Conservation (phyloP, 306 rosid species). For the Gastrolobium bilobum region DNA sequence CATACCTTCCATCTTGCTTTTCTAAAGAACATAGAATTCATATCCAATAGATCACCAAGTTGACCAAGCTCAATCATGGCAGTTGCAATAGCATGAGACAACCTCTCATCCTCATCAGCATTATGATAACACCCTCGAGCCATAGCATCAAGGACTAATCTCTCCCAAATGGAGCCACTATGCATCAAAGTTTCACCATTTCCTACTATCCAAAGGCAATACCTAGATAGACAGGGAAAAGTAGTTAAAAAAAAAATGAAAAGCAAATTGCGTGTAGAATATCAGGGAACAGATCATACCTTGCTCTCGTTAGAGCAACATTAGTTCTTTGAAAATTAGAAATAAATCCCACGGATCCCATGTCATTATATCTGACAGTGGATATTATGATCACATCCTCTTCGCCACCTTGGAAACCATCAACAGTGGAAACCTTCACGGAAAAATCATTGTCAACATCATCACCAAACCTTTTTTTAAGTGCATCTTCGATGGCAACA, state of each 20-base stretch:
- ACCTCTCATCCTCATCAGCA: conserved; percentile 60
- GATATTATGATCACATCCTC: conserved; percentile 66
- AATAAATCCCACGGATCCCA: conserved; percentile 63
- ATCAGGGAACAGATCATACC: conserved; percentile 50
- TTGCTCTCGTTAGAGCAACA: conserved; percentile 70
- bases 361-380: conserved; percentile 58
- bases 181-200: conserved; percentile 57
- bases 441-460: conserved; percentile 44
- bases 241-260: background rate
- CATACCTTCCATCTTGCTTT: conserved; percentile 67
- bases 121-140: conserved; percentile 55
- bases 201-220: conserved; percentile 73
- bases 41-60: conserved; percentile 44
- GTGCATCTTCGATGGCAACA: conserved; percentile 59
- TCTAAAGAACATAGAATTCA: conserved; percentile 48
- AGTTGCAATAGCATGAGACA: conserved; percentile 52
- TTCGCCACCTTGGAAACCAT: conserved; percentile 82
- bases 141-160: conserved; percentile 52
- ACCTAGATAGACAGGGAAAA: conserved; percentile 48
- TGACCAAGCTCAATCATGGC: conserved; percentile 58
- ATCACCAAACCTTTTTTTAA: conserved; percentile 49
- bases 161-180: conserved; percentile 61
- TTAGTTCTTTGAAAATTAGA: conserved; percentile 67
- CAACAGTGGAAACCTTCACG: conserved; percentile 64
- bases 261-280: background rate